Conservation (phyloP, 2,329 filamentous ascomycete species). For the Pseudocercospora macadamiae region DNA sequence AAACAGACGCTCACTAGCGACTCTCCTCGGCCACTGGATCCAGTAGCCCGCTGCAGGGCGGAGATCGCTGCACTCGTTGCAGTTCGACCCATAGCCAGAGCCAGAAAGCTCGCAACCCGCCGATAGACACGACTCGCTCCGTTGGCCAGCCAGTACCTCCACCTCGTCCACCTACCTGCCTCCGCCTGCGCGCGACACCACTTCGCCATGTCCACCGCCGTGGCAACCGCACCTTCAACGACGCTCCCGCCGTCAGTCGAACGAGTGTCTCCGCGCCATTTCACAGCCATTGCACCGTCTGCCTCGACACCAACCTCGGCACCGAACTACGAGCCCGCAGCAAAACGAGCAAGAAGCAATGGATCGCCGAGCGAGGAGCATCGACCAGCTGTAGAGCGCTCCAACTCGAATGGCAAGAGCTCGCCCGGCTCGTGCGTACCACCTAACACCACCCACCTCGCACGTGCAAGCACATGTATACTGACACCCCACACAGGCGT, state of each 20-base stretch:
- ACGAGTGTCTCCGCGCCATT: conserved; percentile 45
- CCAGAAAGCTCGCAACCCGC: conserved; percentile 7
- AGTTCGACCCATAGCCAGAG: conserved; percentile 6
- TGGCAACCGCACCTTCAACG: conserved; percentile 46
- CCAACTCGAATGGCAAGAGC: conserved; percentile 54
- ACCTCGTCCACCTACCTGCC: background rate
- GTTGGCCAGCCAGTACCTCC: conserved; percentile 12
- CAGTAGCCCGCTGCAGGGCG: conserved; percentile 16
- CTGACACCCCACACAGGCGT: conserved; percentile 46
- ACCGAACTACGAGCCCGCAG: conserved; percentile 30
- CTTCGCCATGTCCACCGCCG: conserved; percentile 50
- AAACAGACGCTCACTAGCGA: conserved; percentile 1
- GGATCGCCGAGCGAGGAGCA: conserved; percentile 37
- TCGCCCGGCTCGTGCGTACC: conserved; percentile 53
- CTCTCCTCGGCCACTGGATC: conserved; percentile 10
- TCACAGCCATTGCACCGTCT: conserved; percentile 46
- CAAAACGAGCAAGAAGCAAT: conserved; percentile 39
- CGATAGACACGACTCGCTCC: conserved; percentile 3
- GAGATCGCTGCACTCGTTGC: conserved; percentile 18
- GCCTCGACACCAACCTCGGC: conserved; percentile 37
- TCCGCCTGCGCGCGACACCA: background rate
- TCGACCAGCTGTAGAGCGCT: conserved; percentile 28
- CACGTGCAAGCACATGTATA: conserved; percentile 2
- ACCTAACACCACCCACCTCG: conserved; percentile 30
- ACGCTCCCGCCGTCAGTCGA: conserved; percentile 41